Evolutionary conservation across 768 basidiomycete species (phyloP), one percentile per base, ranked within the genome.

Genomic region (Tricholoma matsutake): DNA sequence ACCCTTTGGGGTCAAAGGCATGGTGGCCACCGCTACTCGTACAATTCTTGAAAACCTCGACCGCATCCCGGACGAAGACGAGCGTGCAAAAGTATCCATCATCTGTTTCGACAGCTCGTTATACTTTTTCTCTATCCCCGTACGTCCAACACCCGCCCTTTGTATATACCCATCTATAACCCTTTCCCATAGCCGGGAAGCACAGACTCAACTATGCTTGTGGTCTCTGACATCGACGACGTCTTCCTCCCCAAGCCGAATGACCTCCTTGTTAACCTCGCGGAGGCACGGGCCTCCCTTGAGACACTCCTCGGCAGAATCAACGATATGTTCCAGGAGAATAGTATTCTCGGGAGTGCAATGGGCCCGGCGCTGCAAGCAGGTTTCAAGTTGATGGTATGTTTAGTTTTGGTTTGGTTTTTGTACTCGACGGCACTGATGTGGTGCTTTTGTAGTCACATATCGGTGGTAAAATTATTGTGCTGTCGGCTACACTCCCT

Each of bases 261-360:
- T 53, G 96, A 98, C 72, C 81, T 98, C n/a, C 86, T 98, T 34
- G 91, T 98, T 69, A 98, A 98, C 79, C 79, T 98, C 62, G 83
- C 86, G 11, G 97, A 98, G 76, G 83, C 89, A 9, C 86, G 91
- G 43, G 77, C 85, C 0, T 86, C 89, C 2, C 75, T 98, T 51
- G 96, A 98, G 71, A 76, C 81, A 14, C 83, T 99, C 22, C 83
- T 99, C 1, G 85, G 87, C 16, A 80, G 90, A 57, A 81, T 99
- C 58, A 91, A 88, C 66, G 96, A 96, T 59, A 98, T 99, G 96
- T 99, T 98, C 85, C 86, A 91, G 73, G 96, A 98, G n/a, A 94
- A 93, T 62, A 89, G 88, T 69, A 88, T 88, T 29, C 87, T 96
- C 60, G 96, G 96, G 3, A 96, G 92, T 73, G 97, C 97, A 2